These are phyloP conservation scores for Flueggea neowawraea DNA, from an alignment of 441 rosid genomes.

Conservation along the genomic window DNA sequence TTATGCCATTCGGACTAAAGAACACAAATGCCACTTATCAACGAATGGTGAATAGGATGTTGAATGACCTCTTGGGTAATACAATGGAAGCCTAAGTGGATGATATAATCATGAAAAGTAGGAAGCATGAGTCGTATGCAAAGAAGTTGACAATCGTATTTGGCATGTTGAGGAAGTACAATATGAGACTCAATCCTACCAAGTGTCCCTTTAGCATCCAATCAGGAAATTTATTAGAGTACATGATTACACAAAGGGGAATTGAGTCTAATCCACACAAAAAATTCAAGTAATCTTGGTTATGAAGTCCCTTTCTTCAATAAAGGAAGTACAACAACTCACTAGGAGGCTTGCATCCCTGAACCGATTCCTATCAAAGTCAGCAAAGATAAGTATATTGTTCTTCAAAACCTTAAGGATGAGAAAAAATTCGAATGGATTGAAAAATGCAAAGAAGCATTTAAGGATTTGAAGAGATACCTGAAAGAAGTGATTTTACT, in stretches of 20 bases:
- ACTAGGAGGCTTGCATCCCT: background rate
- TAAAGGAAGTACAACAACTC: background rate
- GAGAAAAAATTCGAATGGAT: background rate
- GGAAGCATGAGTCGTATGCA: too few species aligned
- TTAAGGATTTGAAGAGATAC: background rate
- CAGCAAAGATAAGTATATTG: background rate
- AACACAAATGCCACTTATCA: background rate
- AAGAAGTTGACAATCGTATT: too few species aligned
- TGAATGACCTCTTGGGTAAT: background rate
- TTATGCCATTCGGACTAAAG: conserved; percentile 2
- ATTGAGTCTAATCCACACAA: background rate
- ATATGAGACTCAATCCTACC: background rate
- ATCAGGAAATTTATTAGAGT: background rate
- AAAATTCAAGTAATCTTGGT: background rate
- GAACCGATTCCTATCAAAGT: background rate
- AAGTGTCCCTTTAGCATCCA: background rate
- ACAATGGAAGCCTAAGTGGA: background rate
- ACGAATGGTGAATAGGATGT: background rate
- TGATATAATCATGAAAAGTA: too few species aligned
- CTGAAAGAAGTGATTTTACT: background rate
- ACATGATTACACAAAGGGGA: background rate
- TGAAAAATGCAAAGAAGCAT: background rate
- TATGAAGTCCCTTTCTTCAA: background rate
- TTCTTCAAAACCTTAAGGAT: background rate
- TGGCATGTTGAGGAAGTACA: background rate